A percentile compares a stretch with the other conserved stretches of the same genome.
phyloP scores from a whole-genome alignment of 148 eudicot species.

The Amaranthus cruentus region DNA sequence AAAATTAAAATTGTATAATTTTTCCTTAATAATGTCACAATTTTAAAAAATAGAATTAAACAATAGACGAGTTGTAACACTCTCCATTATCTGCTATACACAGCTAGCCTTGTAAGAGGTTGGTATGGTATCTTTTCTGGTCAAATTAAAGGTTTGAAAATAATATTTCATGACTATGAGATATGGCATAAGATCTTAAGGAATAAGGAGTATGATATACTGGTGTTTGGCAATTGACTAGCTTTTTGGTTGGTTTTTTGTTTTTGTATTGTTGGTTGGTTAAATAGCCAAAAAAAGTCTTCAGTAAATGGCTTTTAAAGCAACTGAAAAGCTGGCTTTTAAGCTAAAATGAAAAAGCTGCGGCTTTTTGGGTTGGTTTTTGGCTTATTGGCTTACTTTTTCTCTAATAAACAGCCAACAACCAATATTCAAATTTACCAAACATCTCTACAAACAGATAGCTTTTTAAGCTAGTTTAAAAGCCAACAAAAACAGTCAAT shows the following conservation, averaged over 20 bases:
- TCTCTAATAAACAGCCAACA: too few relatives aligned
- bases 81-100: neutral
- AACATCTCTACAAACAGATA: too few relatives aligned
- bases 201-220: conserved; percentile 5
- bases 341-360: too few relatives aligned
- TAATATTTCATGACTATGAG: conserved; percentile 8
- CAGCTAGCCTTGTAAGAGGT: conserved; percentile 1
- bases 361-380: neutral
- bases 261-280: neutral
- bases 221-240: too few relatives aligned
- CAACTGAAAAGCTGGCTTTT: neutral
- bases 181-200: conserved; percentile 22
- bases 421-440: too few relatives aligned
- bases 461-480: too few relatives aligned
- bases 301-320: neutral
- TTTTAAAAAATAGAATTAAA: neutral
- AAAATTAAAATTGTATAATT: neutral
- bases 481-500: too few relatives aligned
- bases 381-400: too few relatives aligned
- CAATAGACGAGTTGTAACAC: conserved; percentile 1
- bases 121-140: conserved; percentile 38
- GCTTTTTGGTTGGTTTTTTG: neutral
- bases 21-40: neutral
- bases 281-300: neutral
- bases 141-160: conserved; percentile 36